Conservation (phyloP, 2,329 filamentous ascomycete species). For the Aureobasidium mangrovei region DNA sequence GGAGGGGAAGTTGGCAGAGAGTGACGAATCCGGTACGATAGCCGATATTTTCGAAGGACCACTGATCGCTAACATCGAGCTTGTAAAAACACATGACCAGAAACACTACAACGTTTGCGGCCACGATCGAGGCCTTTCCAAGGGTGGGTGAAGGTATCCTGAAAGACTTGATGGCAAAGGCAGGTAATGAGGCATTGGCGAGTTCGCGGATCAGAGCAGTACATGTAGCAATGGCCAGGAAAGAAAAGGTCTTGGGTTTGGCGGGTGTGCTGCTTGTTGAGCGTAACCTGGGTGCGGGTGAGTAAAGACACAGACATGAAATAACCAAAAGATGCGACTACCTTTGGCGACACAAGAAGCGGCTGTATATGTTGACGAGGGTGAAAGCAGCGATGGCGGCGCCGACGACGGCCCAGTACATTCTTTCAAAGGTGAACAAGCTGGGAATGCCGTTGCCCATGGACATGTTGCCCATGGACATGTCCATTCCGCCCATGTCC, state of each 20-base stretch:
- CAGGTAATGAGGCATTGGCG: conserved; percentile 37
- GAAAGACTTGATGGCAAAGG: conserved; percentile 26
- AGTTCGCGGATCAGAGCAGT: conserved; percentile 48
- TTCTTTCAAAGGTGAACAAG: conserved; percentile 40
- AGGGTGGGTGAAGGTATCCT: conserved; percentile 33
- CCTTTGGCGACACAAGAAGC: conserved; percentile 43
- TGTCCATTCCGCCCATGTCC: conserved; percentile 29
- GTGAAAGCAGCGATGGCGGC: conserved; percentile 36
- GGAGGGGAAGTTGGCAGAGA: conserved; percentile 46
- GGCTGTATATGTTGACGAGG: conserved; percentile 39
- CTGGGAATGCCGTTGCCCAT: conserved; percentile 36
- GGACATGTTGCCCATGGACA: conserved; percentile 34
- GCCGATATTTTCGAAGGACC: conserved; percentile 47
- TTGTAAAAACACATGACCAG: conserved; percentile 49
- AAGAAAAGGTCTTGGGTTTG: conserved; percentile 44
- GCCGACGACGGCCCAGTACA: conserved; percentile 46
- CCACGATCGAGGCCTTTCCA: conserved; percentile 32
- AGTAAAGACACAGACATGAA: neutral
- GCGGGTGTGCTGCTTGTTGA: conserved; percentile 39
- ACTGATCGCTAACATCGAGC: conserved; percentile 41
- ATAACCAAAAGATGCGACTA: conserved; percentile 21
- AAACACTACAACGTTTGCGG: conserved; percentile 42
- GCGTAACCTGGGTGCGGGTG: conserved; percentile 33
- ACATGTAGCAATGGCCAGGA: conserved; percentile 41
- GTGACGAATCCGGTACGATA: conserved; percentile 48